Percentiles rank a stretch among this genome's conserved stretches.
phyloP scores from a whole-genome alignment of 257 asterid genomes.

The Solanum habrochaites region DNA sequence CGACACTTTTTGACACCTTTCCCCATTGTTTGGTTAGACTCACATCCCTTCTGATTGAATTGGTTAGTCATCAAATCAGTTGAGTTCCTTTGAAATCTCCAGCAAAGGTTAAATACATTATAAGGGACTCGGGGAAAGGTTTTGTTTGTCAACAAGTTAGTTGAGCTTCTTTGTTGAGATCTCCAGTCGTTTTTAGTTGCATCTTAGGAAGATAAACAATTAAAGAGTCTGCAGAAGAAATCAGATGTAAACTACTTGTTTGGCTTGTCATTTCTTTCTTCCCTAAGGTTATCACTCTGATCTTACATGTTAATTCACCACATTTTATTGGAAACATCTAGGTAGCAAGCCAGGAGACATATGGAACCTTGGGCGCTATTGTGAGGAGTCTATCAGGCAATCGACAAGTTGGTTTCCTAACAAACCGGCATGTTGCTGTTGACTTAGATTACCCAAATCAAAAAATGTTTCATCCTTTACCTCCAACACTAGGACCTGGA shows the following conservation, averaged over 20 bases:
- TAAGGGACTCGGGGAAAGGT: background rate
- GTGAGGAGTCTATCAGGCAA: constrained; percentile 88
- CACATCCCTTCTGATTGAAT: background rate
- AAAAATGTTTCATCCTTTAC: constrained; percentile 98
- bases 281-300: background rate
- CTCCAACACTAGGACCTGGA: constrained; percentile 96
- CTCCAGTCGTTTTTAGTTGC: background rate
- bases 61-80: background rate
- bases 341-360: constrained; percentile 99
- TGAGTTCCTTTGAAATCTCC: background rate
- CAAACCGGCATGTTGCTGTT: constrained; percentile 96
- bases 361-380: constrained; percentile 94
- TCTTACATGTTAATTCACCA: background rate
- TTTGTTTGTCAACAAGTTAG: background rate
- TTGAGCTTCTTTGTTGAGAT: background rate
- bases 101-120: background rate
- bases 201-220: background rate
- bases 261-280: background rate
- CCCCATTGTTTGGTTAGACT: background rate
- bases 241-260: background rate
- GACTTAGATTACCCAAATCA: constrained; percentile 95
- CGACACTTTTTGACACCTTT: background rate
- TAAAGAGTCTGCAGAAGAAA: background rate
- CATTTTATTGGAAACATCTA: background rate
- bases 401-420: constrained; percentile 82